Base-by-base conservation (phyloP, 306 rosid species). In the Dryas octopetala region DNA sequence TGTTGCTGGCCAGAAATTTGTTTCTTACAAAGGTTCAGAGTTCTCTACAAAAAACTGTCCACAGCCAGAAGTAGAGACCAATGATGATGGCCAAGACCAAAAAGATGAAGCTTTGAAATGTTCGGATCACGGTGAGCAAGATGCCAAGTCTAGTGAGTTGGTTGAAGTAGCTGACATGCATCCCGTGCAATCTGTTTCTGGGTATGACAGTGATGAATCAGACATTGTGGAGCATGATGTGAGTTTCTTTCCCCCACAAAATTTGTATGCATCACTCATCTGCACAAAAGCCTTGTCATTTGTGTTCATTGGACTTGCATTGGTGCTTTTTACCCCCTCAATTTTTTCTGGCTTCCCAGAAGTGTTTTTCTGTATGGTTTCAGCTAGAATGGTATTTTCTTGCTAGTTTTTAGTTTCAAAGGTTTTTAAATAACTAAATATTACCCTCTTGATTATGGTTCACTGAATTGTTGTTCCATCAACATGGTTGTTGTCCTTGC, bases 141-240 rank as follows among this genome's bases (percentile, higher is more conserved):
- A 78, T 53, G 85, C 76, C 67, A 85, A 81, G 82, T 75, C 83
- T 16, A 87, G 73, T 63, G 82, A 87, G 73, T 72, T 77, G 78
- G 78, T 77, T 59, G 83, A 68, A 74, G 84, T 84, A 70, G 43
- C 83, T 74, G 84, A 51, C 47, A 74, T 74, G 76, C 85, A 74
- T 70, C 90, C 83, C 40, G 66, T 65, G 63, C 86, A 67, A 70
- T 82, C 87, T 26, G 74, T n/a, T 9, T 81, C 91, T 67, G 91
- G 86, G 62, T 79, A 89, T 78, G 91, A 83, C 80, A 89, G 93
- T 82, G 97, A 87, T 70, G 97, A 90, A 72, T 95, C 97, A 1
- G 98, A 95, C 84, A 83, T 82, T 58, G 83, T 91, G 52, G 98
- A 91, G 81, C 96, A 91, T 46, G 98, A 91, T 82, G 98, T 95